A percentile compares a stretch with the other conserved stretches of the same genome.
Conservation (phyloP, 257 asterid genomes). For the Anisodus tanguticus region DNA sequence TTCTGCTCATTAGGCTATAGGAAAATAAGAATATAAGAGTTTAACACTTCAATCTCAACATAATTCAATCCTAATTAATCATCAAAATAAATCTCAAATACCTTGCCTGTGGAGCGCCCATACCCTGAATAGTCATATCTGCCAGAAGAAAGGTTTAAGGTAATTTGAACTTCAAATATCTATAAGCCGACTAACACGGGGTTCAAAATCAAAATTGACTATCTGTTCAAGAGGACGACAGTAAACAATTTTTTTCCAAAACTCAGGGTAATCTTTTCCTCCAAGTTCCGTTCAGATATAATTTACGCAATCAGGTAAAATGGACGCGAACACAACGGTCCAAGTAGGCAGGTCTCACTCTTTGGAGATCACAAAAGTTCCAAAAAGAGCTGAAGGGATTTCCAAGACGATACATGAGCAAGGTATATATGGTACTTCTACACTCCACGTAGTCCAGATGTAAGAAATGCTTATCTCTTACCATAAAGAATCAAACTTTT, state of each 20-base stretch:
- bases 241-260: neutral
- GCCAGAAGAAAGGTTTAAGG: constrained; percentile 35
- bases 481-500: constrained; percentile 21
- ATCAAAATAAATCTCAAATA: constrained; percentile 46
- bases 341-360: neutral
- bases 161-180: constrained; percentile 28
- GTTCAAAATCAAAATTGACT: neutral
- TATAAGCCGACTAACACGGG: neutral
- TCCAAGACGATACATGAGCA: constrained; percentile 13
- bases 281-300: neutral
- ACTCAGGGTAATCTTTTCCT: neutral
- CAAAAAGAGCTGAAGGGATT: neutral
- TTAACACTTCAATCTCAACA: constrained; percentile 39
- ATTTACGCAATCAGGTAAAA: neutral
- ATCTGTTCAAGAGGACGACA: neutral
- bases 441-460: neutral
- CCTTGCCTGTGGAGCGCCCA: constrained; percentile 95
- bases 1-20: constrained; percentile 87
- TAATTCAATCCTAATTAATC: constrained; percentile 26
- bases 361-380: constrained; percentile 7
- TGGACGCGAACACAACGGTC: neutral
- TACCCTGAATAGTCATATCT: constrained; percentile 97
- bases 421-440: neutral
- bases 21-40: constrained; percentile 32
- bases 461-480: neutral